These are phyloP conservation scores for Backusella westeae DNA, from an alignment of 192 early-diverging fungal species.

Conservation along the genomic window DNA sequence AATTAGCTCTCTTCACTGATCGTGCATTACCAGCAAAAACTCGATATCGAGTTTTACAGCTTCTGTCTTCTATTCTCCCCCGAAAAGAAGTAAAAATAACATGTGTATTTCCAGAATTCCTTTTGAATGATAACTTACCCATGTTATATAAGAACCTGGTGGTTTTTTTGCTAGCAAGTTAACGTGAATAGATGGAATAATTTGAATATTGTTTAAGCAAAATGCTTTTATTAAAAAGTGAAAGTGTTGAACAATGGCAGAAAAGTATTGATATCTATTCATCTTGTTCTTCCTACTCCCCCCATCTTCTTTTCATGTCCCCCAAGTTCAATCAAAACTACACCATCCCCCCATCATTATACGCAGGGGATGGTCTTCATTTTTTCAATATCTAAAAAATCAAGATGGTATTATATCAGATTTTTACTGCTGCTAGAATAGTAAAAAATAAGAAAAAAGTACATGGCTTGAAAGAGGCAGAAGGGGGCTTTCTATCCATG, in stretches of 20 bases:
- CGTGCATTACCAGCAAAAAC: slow-evolving; percentile 3
- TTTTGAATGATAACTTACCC: neutral
- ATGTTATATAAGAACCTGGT: neutral
- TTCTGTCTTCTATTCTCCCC: neutral
- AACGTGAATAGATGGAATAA: neutral
- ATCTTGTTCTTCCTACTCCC: neutral
- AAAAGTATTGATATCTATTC: neutral
- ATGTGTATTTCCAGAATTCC: neutral
- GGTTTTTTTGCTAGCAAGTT: neutral
- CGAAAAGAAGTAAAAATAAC: neutral
- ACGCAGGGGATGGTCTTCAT: neutral
- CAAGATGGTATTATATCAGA: neutral
- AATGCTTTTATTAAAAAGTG: neutral
- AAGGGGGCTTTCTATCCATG: neutral
- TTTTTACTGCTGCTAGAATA: neutral
- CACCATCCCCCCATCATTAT: neutral
- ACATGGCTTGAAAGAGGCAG: neutral
- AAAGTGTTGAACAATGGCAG: neutral
- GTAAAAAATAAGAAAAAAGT: neutral
- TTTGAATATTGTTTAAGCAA: neutral
- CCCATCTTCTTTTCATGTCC: neutral
- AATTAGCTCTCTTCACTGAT: neutral
- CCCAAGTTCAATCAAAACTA: neutral
- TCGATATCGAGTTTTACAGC: neutral
- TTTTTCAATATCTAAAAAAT: neutral